Evolutionary conservation across 371 early-diverging fungal species (phyloP).

Genomic region (Circinella umbellata): DNA sequence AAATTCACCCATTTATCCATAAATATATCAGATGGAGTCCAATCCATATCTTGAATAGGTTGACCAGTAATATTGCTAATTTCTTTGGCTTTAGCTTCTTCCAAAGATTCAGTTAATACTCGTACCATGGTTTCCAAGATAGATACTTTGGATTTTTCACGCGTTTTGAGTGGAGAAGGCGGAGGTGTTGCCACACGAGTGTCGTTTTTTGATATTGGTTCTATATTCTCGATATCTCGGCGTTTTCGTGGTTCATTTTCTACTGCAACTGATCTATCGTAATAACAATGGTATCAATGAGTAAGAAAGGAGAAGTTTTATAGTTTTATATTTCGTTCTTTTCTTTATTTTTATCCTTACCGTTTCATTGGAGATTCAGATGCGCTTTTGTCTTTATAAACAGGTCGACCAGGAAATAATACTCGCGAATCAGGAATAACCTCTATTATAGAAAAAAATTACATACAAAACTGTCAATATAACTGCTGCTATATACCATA

Average conservation of each 20-base stretch:
- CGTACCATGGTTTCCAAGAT: constrained; percentile 14
- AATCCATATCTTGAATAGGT: constrained; percentile 5
- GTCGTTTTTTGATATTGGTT: not conserved
- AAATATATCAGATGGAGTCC: constrained; percentile 49
- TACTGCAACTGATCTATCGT: not conserved
- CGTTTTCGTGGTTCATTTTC: constrained; percentile 16
- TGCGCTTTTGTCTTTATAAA: not conserved
- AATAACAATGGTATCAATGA: not conserved
- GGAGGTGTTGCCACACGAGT: not conserved
- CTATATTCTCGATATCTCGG: constrained; percentile 4
- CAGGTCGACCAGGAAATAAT: constrained; percentile 13
- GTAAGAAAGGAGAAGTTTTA: not conserved
- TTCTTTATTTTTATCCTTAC: not conserved
- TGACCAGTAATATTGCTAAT: not conserved
- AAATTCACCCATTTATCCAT: constrained; percentile 84
- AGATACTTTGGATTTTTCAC: constrained; percentile 6
- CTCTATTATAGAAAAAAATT: not conserved
- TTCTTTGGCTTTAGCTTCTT: constrained; percentile 4
- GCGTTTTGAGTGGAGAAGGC: not conserved
- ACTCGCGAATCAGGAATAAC: constrained; percentile 15
- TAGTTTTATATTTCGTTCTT: too few species aligned
- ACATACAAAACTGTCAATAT: not conserved
- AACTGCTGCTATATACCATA: not conserved
- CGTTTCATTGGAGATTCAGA: not conserved
- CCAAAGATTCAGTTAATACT: constrained; percentile 9